phyloP scores from a whole-genome alignment of 306 rosid species.

The Begonia peltatifolia region DNA sequence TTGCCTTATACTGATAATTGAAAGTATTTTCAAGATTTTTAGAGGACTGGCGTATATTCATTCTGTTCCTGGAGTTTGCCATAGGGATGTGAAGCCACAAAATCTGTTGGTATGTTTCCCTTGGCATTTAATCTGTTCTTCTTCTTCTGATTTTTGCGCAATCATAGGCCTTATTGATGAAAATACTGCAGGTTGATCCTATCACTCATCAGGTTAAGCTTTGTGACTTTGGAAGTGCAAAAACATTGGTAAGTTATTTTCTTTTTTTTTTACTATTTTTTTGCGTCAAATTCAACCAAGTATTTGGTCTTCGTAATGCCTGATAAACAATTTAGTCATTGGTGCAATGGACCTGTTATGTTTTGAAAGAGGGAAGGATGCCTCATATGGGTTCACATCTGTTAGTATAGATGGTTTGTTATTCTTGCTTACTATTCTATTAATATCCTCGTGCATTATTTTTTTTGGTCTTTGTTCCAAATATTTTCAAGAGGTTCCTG shows the following conservation, averaged over 20 bases:
- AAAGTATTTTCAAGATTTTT: slow-evolving; percentile 45
- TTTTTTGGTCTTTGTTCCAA: too few species aligned
- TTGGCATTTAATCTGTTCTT: slow-evolving; percentile 4
- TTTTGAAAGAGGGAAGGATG: background rate
- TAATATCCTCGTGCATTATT: too few species aligned
- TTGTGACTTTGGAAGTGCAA: slow-evolving; percentile 95
- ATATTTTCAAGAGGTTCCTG: too few species aligned
- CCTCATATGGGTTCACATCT: background rate
- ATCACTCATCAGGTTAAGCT: slow-evolving; percentile 90
- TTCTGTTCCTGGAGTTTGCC: slow-evolving; percentile 80
- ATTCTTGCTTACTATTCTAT: too few species aligned
- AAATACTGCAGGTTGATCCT: slow-evolving; percentile 59
- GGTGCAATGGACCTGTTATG: background rate
- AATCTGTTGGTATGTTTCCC: slow-evolving; percentile 64
- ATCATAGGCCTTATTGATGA: slow-evolving; percentile 8
- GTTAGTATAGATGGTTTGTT: background rate
- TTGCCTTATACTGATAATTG: slow-evolving; percentile 7
- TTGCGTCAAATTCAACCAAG: slow-evolving; percentile 1
- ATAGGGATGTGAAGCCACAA: slow-evolving; percentile 94
- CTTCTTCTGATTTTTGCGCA: background rate
- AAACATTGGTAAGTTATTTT: slow-evolving; percentile 59
- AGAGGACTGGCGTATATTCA: slow-evolving; percentile 94
- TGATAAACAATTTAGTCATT: background rate
- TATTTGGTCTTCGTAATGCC: background rate
- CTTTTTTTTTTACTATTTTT: background rate